Base-by-base conservation (phyloP, 1,139 yeast species). In the Pichia sp. region DNA sequence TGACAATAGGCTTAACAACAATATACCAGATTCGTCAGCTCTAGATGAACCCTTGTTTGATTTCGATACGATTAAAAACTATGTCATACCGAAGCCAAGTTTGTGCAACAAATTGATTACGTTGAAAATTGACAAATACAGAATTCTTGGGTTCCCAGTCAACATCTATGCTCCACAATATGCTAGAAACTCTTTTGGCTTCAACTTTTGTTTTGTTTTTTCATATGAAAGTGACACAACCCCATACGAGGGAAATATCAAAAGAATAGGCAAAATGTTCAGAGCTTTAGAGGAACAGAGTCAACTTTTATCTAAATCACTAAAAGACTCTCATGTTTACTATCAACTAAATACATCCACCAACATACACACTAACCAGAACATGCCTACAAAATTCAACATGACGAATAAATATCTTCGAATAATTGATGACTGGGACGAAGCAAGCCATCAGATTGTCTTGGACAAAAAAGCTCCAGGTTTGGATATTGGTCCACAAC, bases 131-230 rank as follows among this genome's bases (percentile, higher is more conserved):
- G 85, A 82, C 43, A 79, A 82, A 53, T 87, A 80, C 66, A 75
- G 90, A 57, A 82, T 93, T 3, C 79, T 89, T 16, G 97, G 98
- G n/a, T 90, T 82, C 66, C 99, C 99, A 0, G 96, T 92, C 3
- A 85, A 86, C 60, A 84, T 93, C 19, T 82, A 81, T 58, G 87
- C 85, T 49, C 71, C 84, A 10, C 80, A 81, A 54, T 95, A 95
- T 69, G 87, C 93, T 4, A 79, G 99, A 62, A 95, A 95, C 70
- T 86, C 95, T 34, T 93, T 93, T 75, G 88, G 84, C 63, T 95
- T 93, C 77, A 92, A 93, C 66, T 86, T 93, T 66, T 90, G 95
- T 56, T 90, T 93, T 72, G 96, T 95, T 1, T 92, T 95, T 68
- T 86, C 86, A 6, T 88, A 87, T 64, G 85, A 84, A 53, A 83